Percentiles rank a stretch among this genome's conserved stretches.
Conservation (phyloP, 441 rosid genomes). For the Aleurites moluccanus region DNA sequence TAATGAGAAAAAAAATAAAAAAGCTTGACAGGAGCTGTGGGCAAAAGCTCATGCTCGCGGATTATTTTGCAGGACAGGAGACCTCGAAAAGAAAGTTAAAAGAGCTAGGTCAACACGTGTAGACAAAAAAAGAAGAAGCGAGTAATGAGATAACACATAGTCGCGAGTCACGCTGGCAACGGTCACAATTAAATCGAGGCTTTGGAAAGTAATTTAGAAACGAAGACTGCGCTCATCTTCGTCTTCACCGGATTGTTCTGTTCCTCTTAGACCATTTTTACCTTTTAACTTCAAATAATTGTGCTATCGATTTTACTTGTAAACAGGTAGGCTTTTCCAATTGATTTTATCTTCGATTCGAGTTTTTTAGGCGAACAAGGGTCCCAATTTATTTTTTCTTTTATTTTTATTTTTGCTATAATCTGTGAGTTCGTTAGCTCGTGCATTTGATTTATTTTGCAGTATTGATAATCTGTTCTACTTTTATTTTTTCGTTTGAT, state of each 20-base stretch:
- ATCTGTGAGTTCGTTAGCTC: neutral
- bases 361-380: neutral
- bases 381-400: neutral
- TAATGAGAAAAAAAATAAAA: too few species aligned
- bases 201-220: conserved; percentile 33
- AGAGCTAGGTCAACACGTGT: neutral
- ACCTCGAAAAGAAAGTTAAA: neutral
- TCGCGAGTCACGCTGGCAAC: conserved; percentile 23
- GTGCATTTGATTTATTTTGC: neutral
- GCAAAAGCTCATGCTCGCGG: too few species aligned
- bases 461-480: neutral
- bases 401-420: neutral
- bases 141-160: neutral
- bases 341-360: neutral
- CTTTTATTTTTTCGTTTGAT: neutral
- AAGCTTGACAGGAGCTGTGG: too few species aligned
- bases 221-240: conserved; percentile 31
- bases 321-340: conserved; percentile 15
- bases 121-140: neutral
- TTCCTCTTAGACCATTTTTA: neutral
- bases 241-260: neutral
- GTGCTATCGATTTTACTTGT: neutral
- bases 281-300: neutral
- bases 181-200: conserved; percentile 39
- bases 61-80: too few species aligned